These are phyloP conservation scores for Penicillium vulpinum DNA, from an alignment of 2,329 filamentous ascomycete species.

Conservation along the genomic window DNA sequence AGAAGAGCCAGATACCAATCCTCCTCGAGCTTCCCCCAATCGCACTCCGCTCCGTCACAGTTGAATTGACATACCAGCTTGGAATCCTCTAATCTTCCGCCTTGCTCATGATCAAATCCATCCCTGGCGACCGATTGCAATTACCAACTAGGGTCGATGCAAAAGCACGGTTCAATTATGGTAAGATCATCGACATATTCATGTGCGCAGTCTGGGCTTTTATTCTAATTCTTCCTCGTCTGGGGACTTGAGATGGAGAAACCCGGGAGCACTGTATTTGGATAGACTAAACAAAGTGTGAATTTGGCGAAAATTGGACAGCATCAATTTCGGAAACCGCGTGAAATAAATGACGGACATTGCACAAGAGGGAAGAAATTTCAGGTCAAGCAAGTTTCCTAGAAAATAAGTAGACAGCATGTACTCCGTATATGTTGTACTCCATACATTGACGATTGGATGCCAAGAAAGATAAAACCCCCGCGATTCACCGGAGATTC, in stretches of 20 bases:
- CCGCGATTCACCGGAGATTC: conserved; percentile 24
- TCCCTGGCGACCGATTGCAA: conserved; percentile 45
- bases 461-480: conserved; percentile 9
- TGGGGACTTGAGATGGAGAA: conserved; percentile 33
- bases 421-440: not conserved
- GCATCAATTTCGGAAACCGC: conserved; percentile 5
- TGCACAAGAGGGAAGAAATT: conserved; percentile 4
- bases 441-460: not conserved
- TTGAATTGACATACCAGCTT: conserved; percentile 42
- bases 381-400: conserved; percentile 1
- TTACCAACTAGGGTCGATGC: conserved; percentile 34
- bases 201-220: conserved; percentile 31
- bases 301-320: conserved; percentile 23
- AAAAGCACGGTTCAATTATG: conserved; percentile 42
- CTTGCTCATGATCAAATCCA: conserved; percentile 46
- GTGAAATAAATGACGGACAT: not conserved
- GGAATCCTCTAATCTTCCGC: conserved; percentile 44
- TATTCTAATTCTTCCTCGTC: conserved; percentile 37
- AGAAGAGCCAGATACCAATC: conserved; percentile 43
- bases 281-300: conserved; percentile 23
- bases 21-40: conserved; percentile 39
- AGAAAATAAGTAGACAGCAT: not conserved
- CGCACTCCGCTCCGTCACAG: conserved; percentile 36
- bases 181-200: conserved; percentile 41
- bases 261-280: conserved; percentile 21